Conservation (phyloP, 1,139 yeast species). For the Candida dubliniensis region DNA sequence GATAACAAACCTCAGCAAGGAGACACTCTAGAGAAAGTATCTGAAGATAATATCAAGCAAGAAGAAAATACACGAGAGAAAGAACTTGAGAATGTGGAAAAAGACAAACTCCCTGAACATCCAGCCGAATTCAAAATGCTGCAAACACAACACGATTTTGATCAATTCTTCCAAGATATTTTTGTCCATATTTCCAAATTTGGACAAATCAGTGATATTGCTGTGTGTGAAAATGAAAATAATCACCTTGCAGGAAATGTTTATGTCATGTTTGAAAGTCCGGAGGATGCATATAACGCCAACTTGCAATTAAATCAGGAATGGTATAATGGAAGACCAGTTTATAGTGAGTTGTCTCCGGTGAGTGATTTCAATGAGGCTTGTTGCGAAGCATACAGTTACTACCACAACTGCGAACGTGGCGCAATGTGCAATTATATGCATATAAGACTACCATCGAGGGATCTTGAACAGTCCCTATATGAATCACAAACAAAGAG, state of each 20-base stretch:
- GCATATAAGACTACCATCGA: slow-evolving; percentile 67
- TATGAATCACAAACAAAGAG: slow-evolving; percentile 39
- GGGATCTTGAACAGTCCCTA: slow-evolving; percentile 40
- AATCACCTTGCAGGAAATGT: slow-evolving; percentile 82
- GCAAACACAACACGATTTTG: slow-evolving; percentile 56
- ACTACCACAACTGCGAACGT: slow-evolving; percentile 61
- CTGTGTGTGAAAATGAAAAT: slow-evolving; percentile 77
- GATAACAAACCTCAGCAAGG: no score
- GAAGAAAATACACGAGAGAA: slow-evolving; percentile 19
- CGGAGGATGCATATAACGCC: slow-evolving; percentile 62
- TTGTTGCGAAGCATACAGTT: slow-evolving; percentile 67
- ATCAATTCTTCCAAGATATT: slow-evolving; percentile 70
- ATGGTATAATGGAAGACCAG: slow-evolving; percentile 82
- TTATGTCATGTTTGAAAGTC: slow-evolving; percentile 59
- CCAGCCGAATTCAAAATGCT: slow-evolving; percentile 9
- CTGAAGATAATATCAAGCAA: slow-evolving; percentile 6
- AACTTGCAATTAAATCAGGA: slow-evolving; percentile 64
- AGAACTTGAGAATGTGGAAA: slow-evolving; percentile 2
- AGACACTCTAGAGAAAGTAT: not conserved
- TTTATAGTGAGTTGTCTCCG: slow-evolving; percentile 80
- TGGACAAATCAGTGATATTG: slow-evolving; percentile 60
- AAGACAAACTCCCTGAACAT: no score
- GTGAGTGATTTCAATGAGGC: slow-evolving; percentile 73
- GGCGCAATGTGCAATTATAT: slow-evolving; percentile 86
- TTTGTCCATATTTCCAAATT: slow-evolving; percentile 65